A percentile compares a stretch with the other conserved stretches of the same genome.
Evolutionary conservation across 2,329 filamentous ascomycete species (phyloP).

Genomic region (Clonostachys chloroleuca): DNA sequence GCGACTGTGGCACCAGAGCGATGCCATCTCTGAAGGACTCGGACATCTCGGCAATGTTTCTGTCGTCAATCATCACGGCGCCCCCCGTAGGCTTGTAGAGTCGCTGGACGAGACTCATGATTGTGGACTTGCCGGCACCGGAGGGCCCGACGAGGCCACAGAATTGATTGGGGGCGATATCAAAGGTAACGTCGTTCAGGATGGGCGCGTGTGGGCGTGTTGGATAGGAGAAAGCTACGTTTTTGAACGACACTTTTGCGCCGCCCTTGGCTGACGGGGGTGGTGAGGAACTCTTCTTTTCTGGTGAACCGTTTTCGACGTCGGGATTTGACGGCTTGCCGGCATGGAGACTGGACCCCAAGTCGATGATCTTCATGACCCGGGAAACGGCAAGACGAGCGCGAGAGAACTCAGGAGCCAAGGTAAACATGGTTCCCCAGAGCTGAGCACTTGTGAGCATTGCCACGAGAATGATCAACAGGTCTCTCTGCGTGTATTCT

Average conservation of each 20-base stretch:
- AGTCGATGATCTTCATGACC: slow-evolving; percentile 46
- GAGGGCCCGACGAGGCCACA: slow-evolving; percentile 40
- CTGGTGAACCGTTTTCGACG: slow-evolving; percentile 28
- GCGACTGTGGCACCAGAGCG: slow-evolving; percentile 38
- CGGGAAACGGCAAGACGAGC: slow-evolving; percentile 57
- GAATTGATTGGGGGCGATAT: slow-evolving; percentile 34
- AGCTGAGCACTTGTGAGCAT: slow-evolving; percentile 70
- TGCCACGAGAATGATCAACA: slow-evolving; percentile 69
- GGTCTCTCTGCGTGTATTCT: slow-evolving; percentile 60
- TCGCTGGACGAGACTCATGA: slow-evolving; percentile 42
- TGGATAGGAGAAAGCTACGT: slow-evolving; percentile 38
- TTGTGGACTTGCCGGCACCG: slow-evolving; percentile 42
- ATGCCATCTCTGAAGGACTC: slow-evolving; percentile 33
- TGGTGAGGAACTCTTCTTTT: slow-evolving; percentile 7
- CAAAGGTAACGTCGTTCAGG: slow-evolving; percentile 33
- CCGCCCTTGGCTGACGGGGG: slow-evolving; percentile 15
- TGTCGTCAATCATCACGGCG: slow-evolving; percentile 38
- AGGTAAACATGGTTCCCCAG: slow-evolving; percentile 70
- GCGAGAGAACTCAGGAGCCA: slow-evolving; percentile 68
- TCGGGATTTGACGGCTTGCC: slow-evolving; percentile 18
- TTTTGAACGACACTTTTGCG: slow-evolving; percentile 33
- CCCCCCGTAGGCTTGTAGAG: slow-evolving; percentile 44
- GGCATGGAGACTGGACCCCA: slow-evolving; percentile 20
- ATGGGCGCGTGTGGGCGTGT: slow-evolving; percentile 25
- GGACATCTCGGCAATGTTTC: slow-evolving; percentile 34